Conservation (phyloP, 345 rosid genomes). For the Arabis hirsuta region DNA sequence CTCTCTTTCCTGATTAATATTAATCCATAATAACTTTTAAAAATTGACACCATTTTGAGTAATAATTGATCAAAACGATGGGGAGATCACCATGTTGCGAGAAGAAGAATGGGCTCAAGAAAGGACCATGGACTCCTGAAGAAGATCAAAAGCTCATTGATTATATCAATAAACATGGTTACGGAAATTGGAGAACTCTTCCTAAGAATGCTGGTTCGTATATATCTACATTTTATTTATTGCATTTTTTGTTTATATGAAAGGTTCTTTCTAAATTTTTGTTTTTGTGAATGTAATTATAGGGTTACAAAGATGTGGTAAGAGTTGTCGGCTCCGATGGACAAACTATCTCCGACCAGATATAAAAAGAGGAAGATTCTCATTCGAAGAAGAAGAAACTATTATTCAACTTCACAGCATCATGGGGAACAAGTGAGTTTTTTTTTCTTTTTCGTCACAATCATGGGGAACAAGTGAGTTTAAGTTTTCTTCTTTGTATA, state of each 20-base stretch:
- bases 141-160: constrained; percentile 74
- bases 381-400: constrained; percentile 75
- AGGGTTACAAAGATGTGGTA: constrained; percentile 77
- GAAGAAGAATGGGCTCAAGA: constrained; percentile 71
- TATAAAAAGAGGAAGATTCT: constrained; percentile 79
- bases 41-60: not conserved
- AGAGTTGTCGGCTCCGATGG: constrained; percentile 92
- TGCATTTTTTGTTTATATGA: not conserved
- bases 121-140: constrained; percentile 91
- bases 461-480: constrained; percentile 82
- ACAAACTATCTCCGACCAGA: constrained; percentile 87
- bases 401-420: constrained; percentile 74
- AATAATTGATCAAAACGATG: constrained; percentile 45
- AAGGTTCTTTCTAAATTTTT: not conserved
- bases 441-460: constrained; percentile 39
- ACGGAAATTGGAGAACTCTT: constrained; percentile 85
- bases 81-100: constrained; percentile 84
- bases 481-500: not conserved
- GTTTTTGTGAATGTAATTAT: constrained; percentile 5
- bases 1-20: constrained; percentile 24
- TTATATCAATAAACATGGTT: constrained; percentile 73
- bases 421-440: constrained; percentile 79
- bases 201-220: constrained; percentile 82
- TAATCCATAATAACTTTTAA: not conserved
- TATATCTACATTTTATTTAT: not conserved